These are phyloP conservation scores for Pelargonium cotyledonis DNA, from an alignment of 441 rosid species.

Conservation along the genomic window DNA sequence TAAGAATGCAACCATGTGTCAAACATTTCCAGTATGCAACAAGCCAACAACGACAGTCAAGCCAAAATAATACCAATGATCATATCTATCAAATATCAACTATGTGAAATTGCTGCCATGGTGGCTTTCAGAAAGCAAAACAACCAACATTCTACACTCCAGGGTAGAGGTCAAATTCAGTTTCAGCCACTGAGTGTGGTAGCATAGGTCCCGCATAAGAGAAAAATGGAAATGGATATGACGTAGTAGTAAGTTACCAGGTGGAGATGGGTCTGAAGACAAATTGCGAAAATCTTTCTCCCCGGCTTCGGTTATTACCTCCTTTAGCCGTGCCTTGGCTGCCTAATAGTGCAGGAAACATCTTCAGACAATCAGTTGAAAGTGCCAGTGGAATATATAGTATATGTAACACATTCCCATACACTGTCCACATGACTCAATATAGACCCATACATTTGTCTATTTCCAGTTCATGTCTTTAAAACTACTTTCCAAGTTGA, in stretches of 20 bases:
- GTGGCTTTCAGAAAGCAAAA: background rate
- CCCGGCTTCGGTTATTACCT: conserved; percentile 69
- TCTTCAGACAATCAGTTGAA: conserved; percentile 10
- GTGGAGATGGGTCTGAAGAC: conserved; percentile 53
- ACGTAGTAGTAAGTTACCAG: conserved; percentile 58
- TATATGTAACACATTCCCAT: background rate
- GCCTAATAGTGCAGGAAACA: conserved; percentile 40
- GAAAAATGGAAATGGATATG: conserved; percentile 9
- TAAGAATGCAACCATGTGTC: conserved; percentile 17
- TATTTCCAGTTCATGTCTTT: background rate
- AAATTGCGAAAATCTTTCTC: conserved; percentile 51
- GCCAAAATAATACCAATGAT: background rate
- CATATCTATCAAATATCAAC: background rate
- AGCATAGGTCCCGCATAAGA: conserved; percentile 4
- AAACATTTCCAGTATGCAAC: conserved; percentile 13
- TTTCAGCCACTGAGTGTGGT: background rate
- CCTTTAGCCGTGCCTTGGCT: conserved; percentile 69
- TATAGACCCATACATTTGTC: conserved; percentile 1
- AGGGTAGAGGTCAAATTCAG: conserved; percentile 4
- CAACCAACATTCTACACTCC: conserved; percentile 6
- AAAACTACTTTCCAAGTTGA: conserved; percentile 7
- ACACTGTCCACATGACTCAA: conserved; percentile 1
- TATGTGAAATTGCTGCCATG: background rate
- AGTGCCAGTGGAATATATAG: background rate
- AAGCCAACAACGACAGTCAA: background rate